phyloP scores from a whole-genome alignment of 108 stramenopile genomes.

The Nitzschia putrida region DNA sequence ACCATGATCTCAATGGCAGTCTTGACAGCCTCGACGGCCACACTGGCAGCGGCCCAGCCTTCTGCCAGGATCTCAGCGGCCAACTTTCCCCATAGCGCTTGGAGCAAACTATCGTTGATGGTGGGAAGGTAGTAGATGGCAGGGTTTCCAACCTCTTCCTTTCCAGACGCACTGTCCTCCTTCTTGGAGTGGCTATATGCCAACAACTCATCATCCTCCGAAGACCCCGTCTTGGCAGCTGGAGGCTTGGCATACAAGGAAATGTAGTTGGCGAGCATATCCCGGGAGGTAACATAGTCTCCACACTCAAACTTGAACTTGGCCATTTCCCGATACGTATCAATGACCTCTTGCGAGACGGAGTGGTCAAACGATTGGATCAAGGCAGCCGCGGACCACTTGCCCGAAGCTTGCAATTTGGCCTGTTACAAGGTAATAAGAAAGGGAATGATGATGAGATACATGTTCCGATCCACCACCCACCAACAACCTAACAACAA shows the following conservation, averaged over 20 bases:
- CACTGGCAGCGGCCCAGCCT: constrained; percentile 85
- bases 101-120: constrained; percentile 63
- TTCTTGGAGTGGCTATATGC: constrained; percentile 31
- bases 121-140: constrained; percentile 79
- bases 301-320: constrained; percentile 95
- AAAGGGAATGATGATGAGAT: not conserved
- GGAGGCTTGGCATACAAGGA: constrained; percentile 77
- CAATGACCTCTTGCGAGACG: constrained; percentile 75
- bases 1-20: constrained; percentile 77
- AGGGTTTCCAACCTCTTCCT: constrained; percentile 67
- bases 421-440: constrained; percentile 42
- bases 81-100: constrained; percentile 92
- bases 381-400: constrained; percentile 79
- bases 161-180: constrained; percentile 41
- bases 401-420: constrained; percentile 62
- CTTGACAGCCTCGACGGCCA: constrained; percentile 84
- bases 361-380: constrained; percentile 39
- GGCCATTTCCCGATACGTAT: constrained; percentile 79
- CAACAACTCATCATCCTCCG: constrained; percentile 57
- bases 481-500: too few relatives aligned
- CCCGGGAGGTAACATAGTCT: constrained; percentile 76
- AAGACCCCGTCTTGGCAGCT: constrained; percentile 40
- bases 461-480: too few relatives aligned
- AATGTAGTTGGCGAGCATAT: constrained; percentile 86
- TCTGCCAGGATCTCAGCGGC: constrained; percentile 90